These are phyloP conservation scores for Taiozyma sp. DNA, from an alignment of 1,139 yeast genomes.

Conservation along the genomic window DNA sequence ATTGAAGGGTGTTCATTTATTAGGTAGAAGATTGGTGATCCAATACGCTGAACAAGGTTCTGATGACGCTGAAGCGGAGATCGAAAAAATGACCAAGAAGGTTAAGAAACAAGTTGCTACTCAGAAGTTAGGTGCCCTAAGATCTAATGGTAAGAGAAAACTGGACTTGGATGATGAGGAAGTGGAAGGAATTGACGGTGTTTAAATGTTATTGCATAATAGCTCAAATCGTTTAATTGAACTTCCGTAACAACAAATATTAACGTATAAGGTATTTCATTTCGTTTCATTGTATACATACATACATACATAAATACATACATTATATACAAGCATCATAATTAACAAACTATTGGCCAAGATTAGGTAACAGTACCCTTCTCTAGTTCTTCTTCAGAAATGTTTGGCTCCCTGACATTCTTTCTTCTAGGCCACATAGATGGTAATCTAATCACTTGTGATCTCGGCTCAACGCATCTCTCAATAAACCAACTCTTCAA, in stretches of 20 bases:
- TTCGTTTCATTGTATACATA: background rate
- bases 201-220: background rate
- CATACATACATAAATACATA: too few relatives aligned
- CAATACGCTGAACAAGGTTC: constrained; percentile 86
- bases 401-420: constrained; percentile 48
- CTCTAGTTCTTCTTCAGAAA: constrained; percentile 6
- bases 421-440: constrained; percentile 86
- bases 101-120: constrained; percentile 78
- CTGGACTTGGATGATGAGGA: constrained; percentile 57
- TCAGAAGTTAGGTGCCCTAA: constrained; percentile 61
- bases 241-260: background rate
- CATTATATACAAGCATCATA: background rate
- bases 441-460: constrained; percentile 78
- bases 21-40: constrained; percentile 94
- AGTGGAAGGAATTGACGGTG: constrained; percentile 15
- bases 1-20: constrained; percentile 90
- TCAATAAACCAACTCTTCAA: constrained; percentile 88
- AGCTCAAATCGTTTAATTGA: background rate
- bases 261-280: background rate
- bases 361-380: background rate
- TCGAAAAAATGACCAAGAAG: constrained; percentile 82
- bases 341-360: background rate
- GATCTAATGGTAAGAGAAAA: constrained; percentile 70
- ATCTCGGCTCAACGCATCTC: constrained; percentile 89
- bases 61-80: constrained; percentile 82